Conservation (phyloP, 768 basidiomycete species). For the Arthromyces matolae region DNA sequence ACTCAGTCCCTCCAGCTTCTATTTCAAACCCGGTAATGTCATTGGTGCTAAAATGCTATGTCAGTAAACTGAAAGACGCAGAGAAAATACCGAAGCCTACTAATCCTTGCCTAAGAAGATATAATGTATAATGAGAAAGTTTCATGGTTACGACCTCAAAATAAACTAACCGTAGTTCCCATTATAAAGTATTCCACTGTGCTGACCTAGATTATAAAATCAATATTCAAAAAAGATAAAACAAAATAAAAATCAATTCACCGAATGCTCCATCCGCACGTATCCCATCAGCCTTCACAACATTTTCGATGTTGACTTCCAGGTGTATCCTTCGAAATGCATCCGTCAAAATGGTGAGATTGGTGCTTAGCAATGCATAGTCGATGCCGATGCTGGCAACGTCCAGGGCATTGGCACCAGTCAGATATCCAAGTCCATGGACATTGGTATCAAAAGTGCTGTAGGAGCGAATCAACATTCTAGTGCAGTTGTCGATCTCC, state of each 20-base stretch:
- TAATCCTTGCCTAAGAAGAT: slow-evolving; percentile 29
- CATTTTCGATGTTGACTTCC: slow-evolving; percentile 48
- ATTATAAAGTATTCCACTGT: slow-evolving; percentile 63
- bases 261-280: slow-evolving; percentile 48
- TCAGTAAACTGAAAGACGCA: background rate
- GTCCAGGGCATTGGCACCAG: slow-evolving; percentile 66
- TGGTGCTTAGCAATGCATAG: slow-evolving; percentile 36
- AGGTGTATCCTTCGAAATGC: slow-evolving; percentile 50
- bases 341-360: slow-evolving; percentile 44
- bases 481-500: slow-evolving; percentile 42
- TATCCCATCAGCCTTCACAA: slow-evolving; percentile 57
- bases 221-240: background rate
- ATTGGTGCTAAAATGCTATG: slow-evolving; percentile 39
- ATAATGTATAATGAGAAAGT: too few relatives aligned
- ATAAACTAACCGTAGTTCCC: slow-evolving; percentile 57
- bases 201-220: slow-evolving; percentile 38
- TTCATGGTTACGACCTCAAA: too few relatives aligned
- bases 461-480: slow-evolving; percentile 51
- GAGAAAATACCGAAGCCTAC: slow-evolving; percentile 21
- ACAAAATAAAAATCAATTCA: slow-evolving; percentile 12
- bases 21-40: slow-evolving; percentile 61
- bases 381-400: slow-evolving; percentile 62
- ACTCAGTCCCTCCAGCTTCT: slow-evolving; percentile 55
- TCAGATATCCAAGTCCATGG: slow-evolving; percentile 44
- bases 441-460: slow-evolving; percentile 18